Base-by-base conservation (phyloP, 306 rosid genomes). In the Pyrus pyrifolia region DNA sequence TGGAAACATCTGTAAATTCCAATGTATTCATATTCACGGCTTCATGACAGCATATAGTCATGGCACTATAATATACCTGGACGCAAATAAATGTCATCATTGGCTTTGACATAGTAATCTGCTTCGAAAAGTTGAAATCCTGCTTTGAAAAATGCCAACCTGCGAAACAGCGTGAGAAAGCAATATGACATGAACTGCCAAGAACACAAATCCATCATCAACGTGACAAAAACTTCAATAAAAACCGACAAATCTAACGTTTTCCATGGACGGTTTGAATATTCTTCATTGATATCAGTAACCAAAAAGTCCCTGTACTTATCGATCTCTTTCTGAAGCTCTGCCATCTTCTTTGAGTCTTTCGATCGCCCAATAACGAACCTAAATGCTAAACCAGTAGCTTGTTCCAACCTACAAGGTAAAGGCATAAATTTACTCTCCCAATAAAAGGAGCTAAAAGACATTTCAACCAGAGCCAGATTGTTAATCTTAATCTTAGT, bases 301-400 rank as follows among this genome's bases (percentile, higher is more conserved):
- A 75, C 19, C 79, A 81, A 51, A 42, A 81, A 85, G 64, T 81
- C 85, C 49, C 59, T 78, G 83, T 84, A 75, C 76, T 84, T 61
- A 17, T 74, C 78, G 21, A 73, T 77, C 79, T 81, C 88, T n/a
- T 81, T 33, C 18, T 59, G 60, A 70, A 81, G 45, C 63, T 71
- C 73, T 51, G 74, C 49, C 79, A 31, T 78, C 69, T 71, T 81
- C 64, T 74, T 78, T 53, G 75, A 38, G 68, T 81, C 80, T 66
- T 85, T 84, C 7, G 83, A 68, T 23, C 73, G 40, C 38, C 86
- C 83, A 12, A 79, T 73, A 33, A 79, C 82, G 63, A 82, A 82
- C 78, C 88, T 82, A 61, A 82, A 85, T 42, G 84, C 82, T 63
- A 82, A 55, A 73, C 83, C 81, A 75, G 85, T 81, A 63, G 83